Conservation (phyloP, 345 rosid genomes). For the Cardamine resedifolia region DNA sequence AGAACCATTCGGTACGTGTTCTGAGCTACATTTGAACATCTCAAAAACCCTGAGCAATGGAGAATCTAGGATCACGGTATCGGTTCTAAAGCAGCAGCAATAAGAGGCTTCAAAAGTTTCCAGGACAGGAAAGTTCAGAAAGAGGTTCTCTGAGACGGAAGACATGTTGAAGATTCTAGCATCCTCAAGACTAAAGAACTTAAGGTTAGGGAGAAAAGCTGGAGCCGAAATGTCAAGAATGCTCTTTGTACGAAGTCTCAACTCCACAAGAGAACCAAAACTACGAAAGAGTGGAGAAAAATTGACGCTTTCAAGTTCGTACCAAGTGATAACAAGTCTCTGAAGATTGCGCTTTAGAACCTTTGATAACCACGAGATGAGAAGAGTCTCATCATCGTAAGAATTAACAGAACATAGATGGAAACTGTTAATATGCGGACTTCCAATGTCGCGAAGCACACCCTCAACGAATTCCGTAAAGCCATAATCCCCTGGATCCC, state of each 20-base stretch:
- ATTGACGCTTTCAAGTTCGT: neutral
- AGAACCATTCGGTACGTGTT: neutral
- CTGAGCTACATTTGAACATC: constrained; percentile 14
- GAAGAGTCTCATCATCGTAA: constrained; percentile 10
- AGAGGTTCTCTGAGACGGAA: constrained; percentile 6
- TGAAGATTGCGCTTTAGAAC: constrained; percentile 8
- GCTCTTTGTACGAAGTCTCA: constrained; percentile 12
- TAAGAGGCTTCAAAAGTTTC: constrained; percentile 18
- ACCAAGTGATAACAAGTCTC: constrained; percentile 21
- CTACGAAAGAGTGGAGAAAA: constrained; percentile 12
- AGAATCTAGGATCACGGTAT: constrained; percentile 12
- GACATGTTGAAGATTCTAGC: constrained; percentile 25
- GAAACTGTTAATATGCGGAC: constrained; percentile 8
- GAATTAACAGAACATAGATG: constrained; percentile 18
- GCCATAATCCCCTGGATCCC: neutral
- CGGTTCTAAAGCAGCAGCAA: constrained; percentile 13
- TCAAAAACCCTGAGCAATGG: constrained; percentile 21
- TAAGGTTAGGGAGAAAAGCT: constrained; percentile 8
- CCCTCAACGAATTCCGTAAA: constrained; percentile 14
- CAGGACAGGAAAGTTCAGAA: constrained; percentile 22
- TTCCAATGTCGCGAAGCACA: constrained; percentile 10
- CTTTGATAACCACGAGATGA: constrained; percentile 14
- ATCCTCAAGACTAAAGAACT: constrained; percentile 14
- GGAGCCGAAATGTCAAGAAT: constrained; percentile 18
- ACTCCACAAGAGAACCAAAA: constrained; percentile 16